Evolutionary conservation across 805 yeast species (phyloP).

Genomic region (Saccharomyces mikatae): DNA sequence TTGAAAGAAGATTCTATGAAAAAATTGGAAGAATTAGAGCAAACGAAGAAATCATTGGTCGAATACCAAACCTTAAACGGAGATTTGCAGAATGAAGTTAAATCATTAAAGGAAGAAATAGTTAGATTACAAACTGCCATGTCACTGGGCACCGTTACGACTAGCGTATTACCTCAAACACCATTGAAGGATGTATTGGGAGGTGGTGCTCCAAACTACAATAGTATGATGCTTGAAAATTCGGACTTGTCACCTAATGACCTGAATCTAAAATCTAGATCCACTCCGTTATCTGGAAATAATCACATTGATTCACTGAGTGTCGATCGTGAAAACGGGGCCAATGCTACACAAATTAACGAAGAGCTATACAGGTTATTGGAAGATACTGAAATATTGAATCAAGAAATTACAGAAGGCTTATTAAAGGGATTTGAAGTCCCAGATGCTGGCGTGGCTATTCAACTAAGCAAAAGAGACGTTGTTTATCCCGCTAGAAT

Average conservation of each 20-base stretch:
- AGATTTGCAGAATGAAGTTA: slow-evolving; percentile 55
- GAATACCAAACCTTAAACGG: slow-evolving; percentile 57
- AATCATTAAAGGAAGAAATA: slow-evolving; percentile 40
- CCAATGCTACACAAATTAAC: slow-evolving; percentile 53
- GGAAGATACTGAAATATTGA: slow-evolving; percentile 63
- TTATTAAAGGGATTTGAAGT: slow-evolving; percentile 75
- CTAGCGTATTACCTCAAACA: slow-evolving; percentile 28
- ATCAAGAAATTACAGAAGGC: slow-evolving; percentile 79
- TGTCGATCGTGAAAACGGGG: slow-evolving; percentile 21
- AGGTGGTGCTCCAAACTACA: slow-evolving; percentile 17
- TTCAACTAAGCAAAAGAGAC: slow-evolving; percentile 77
- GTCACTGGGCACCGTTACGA: slow-evolving; percentile 24
- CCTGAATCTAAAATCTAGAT: not conserved
- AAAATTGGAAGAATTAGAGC: slow-evolving; percentile 53
- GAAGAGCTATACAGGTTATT: slow-evolving; percentile 65
- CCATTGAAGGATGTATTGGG: slow-evolving; percentile 29
- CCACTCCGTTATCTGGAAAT: not conserved
- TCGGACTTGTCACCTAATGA: not conserved
- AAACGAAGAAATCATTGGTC: slow-evolving; percentile 49
- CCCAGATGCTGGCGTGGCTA: slow-evolving; percentile 79
- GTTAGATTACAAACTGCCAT: slow-evolving; percentile 34
- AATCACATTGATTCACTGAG: slow-evolving; percentile 11
- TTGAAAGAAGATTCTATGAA: slow-evolving; percentile 56
- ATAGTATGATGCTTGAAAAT: not conserved
- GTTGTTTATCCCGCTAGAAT: slow-evolving; percentile 94